Percentiles rank a stretch among this genome's conserved stretches.
phyloP scores from a whole-genome alignment of 2,329 filamentous ascomycete genomes.

The Fusarium concolor region DNA sequence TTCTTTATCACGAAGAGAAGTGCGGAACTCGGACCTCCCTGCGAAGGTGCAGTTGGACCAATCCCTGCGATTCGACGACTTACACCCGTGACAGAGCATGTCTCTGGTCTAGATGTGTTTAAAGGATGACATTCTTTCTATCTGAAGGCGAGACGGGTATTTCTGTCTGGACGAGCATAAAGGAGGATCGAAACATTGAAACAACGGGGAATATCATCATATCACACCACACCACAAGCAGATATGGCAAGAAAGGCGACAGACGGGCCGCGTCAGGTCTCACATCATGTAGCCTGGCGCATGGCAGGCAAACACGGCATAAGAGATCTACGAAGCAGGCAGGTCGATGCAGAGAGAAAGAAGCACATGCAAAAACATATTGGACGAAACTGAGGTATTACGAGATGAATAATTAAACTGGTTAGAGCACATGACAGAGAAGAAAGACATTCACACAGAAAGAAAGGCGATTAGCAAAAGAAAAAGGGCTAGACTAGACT shows the following conservation, averaged over 20 bases:
- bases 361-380: slow-evolving; percentile 17
- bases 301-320: slow-evolving; percentile 36
- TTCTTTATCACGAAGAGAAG: slow-evolving; percentile 2
- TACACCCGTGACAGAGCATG: slow-evolving; percentile 27
- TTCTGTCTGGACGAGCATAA: background rate
- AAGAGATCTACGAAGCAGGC: slow-evolving; percentile 20
- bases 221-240: background rate
- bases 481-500: background rate
- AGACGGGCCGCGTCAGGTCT: slow-evolving; percentile 34
- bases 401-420: background rate
- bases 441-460: background rate
- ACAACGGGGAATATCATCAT: slow-evolving; percentile 2
- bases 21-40: slow-evolving; percentile 13
- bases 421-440: background rate
- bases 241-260: slow-evolving; percentile 1
- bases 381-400: background rate
- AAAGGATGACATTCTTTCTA: slow-evolving; percentile 20
- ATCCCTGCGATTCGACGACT: slow-evolving; percentile 28
- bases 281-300: slow-evolving; percentile 31
- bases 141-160: slow-evolving; percentile 8
- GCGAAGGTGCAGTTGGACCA: slow-evolving; percentile 24
- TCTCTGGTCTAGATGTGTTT: background rate
- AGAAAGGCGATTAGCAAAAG: background rate
- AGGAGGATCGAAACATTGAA: slow-evolving; percentile 5
- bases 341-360: background rate